Evolutionary conservation across 2,329 filamentous ascomycete genomes (phyloP), one percentile per base, ranked within the genome.

Genomic region (Echinosphaeria canescens): DNA sequence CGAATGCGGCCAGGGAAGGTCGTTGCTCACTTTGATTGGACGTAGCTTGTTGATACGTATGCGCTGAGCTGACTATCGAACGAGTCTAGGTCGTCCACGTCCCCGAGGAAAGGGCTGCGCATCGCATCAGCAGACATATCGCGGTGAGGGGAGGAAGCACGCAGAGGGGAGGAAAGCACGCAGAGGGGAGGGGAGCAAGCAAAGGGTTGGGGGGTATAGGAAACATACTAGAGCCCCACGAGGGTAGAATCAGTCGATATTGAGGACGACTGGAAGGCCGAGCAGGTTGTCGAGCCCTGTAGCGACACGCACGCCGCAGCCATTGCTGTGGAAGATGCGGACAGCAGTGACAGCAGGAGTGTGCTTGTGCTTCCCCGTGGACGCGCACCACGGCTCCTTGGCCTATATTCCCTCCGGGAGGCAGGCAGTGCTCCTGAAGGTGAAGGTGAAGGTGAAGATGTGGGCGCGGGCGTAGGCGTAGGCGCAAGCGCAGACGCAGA

Each of bases 41-140:
- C 66, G 52, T 84, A 95, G 34, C 59, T 62, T 20, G 70, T 73
- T 29, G 64, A 54, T 28, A 93, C 62, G 48, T 90, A 93, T 29
- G 62, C 55, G 27, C 52, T 57, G 41, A 98, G 52, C 41, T 75
- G 63, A 23, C 58, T 46, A 47, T 98, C 88, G 45, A 98, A 98
- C 7, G 74, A 67, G 28, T 62, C 50, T 11, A 63, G 62, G 43
- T 75, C 72, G 24, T 75, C 75, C 38, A 95, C 88, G 46, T 64
- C 79, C 35, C 69, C 57, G 36, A 98, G 64, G 47, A 95, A 98
- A 25, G 82, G 73, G 51, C 84, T 91, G 42, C 25, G 13, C 12
- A 5, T 11, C 18, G 8, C 13, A 19, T 23, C 23, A 14, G 18
- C 10, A 16, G 19, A 22, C 23, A 13, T 33, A 22, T 20, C 26